Percentiles rank a stretch among this genome's conserved stretches.
phyloP scores from a whole-genome alignment of 768 basidiomycete species.

The Boletus pseudo-olivaceus region DNA sequence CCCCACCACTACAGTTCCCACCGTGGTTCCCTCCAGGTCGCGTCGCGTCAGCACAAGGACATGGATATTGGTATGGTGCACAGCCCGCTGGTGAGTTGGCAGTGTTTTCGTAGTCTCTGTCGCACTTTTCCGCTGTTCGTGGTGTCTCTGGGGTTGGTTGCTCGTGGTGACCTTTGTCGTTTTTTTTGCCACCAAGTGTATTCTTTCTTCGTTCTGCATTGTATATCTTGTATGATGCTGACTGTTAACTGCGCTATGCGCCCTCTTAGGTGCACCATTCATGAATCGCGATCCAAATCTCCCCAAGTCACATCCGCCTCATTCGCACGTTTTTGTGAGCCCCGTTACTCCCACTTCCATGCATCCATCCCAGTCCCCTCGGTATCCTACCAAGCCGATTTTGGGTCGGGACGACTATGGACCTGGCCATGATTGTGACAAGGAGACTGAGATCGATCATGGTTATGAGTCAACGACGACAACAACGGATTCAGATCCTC shows the following conservation, averaged over 20 bases:
- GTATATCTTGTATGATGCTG: slow-evolving; percentile 6
- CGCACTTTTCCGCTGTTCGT: neutral
- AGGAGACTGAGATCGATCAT: slow-evolving; percentile 22
- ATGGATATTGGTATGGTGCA: slow-evolving; percentile 22
- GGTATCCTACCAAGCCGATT: neutral
- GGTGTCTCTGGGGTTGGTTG: neutral
- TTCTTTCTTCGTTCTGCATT: neutral
- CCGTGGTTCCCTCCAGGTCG: slow-evolving; percentile 15
- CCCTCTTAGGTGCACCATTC: slow-evolving; percentile 14
- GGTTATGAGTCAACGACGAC: slow-evolving; percentile 28
- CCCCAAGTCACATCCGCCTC: slow-evolving; percentile 1
- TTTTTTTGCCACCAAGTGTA: neutral
- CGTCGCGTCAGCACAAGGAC: slow-evolving; percentile 10
- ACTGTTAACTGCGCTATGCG: slow-evolving; percentile 3
- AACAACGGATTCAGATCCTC: slow-evolving; percentile 26
- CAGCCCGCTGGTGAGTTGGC: slow-evolving; percentile 19
- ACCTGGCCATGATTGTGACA: slow-evolving; percentile 14
- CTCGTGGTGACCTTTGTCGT: neutral
- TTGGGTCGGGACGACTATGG: slow-evolving; percentile 3
- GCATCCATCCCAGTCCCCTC: neutral
- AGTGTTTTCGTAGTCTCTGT: neutral
- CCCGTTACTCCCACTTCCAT: slow-evolving; percentile 1
- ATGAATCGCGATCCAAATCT: slow-evolving; percentile 8
- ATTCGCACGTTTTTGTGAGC: slow-evolving; percentile 2
- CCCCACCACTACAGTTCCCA: slow-evolving; percentile 13